Percentiles rank a stretch among this genome's conserved stretches.
phyloP scores from a whole-genome alignment of 805 yeast species.

The Danielia oregonensis region DNA sequence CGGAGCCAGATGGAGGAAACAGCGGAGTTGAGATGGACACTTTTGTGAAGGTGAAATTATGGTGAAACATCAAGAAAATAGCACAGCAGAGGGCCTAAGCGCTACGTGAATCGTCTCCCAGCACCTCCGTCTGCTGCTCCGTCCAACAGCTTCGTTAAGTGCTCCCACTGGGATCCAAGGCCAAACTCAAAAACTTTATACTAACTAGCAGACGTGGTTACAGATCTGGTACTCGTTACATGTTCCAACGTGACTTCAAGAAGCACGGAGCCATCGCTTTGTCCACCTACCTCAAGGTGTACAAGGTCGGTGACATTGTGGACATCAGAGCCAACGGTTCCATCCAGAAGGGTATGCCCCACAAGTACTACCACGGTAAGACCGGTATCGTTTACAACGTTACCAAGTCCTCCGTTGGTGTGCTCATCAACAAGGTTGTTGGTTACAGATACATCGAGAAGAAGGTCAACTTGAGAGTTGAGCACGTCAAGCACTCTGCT shows the following conservation, averaged over 20 bases:
- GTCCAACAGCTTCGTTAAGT: too few relatives aligned
- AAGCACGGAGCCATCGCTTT: conserved; percentile 91
- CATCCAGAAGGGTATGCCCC: conserved; percentile 99
- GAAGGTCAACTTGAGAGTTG: conserved; percentile 97
- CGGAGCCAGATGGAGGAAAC: too few relatives aligned
- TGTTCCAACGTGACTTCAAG: conserved; percentile 99
- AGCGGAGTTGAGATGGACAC: too few relatives aligned
- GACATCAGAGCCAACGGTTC: conserved; percentile 99
- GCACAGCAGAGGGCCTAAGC: too few relatives aligned
- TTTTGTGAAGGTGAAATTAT: too few relatives aligned
- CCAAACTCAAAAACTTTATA: conserved; percentile 14
- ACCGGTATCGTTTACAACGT: conserved; percentile 99
- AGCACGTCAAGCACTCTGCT: conserved; percentile 99
- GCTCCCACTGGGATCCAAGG: too few relatives aligned
- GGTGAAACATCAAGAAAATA: too few relatives aligned
- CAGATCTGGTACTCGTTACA: conserved; percentile 99
- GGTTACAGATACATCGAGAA: conserved; percentile 99
- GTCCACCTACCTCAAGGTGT: conserved; percentile 95
- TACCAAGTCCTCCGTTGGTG: conserved; percentile 98
- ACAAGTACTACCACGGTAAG: conserved; percentile 99
- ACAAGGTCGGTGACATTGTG: conserved; percentile 99
- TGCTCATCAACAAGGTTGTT: conserved; percentile 95
- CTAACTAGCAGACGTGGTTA: conserved; percentile 74
- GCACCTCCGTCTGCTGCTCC: too few relatives aligned
- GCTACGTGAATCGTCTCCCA: too few relatives aligned